These are phyloP conservation scores for Zopfochytrium polystomum DNA, from an alignment of 371 early-diverging fungal species.

Conservation along the genomic window DNA sequence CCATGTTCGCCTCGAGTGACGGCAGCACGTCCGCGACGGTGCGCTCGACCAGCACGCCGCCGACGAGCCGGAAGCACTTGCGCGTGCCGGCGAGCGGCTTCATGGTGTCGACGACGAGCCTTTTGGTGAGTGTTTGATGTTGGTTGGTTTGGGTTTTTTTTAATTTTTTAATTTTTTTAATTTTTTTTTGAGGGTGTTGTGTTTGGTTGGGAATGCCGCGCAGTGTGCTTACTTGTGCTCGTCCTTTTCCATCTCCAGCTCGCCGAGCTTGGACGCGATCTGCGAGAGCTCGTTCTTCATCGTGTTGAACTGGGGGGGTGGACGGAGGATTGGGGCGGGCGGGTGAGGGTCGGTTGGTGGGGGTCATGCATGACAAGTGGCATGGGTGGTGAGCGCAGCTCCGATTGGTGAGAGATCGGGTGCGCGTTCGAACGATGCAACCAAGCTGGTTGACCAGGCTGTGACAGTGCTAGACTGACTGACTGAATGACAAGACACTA, in stretches of 20 bases:
- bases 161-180: too few species aligned
- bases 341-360: background rate
- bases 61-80: conserved; percentile 91
- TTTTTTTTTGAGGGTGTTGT: too few species aligned
- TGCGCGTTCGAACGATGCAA: too few species aligned
- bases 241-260: conserved; percentile 89
- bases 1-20: conserved; percentile 79
- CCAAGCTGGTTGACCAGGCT: too few species aligned
- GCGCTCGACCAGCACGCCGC: conserved; percentile 90
- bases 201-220: too few species aligned
- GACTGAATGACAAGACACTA: background rate
- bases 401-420: background rate
- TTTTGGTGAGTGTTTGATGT: conserved; percentile 27
- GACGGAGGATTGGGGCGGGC: too few species aligned
- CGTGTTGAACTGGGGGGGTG: conserved; percentile 71
- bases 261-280: conserved; percentile 87
- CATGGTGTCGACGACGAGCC: conserved; percentile 91
- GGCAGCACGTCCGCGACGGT: conserved; percentile 90
- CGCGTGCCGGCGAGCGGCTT: conserved; percentile 74
- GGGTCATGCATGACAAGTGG: background rate
- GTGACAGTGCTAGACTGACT: too few species aligned
- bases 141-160: background rate
- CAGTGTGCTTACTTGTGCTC: conserved; percentile 76
- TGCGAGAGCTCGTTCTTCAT: conserved; percentile 81
- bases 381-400: too few species aligned